A percentile compares a stretch with the other conserved stretches of the same genome.
Conservation (phyloP, 495 filamentous ascomycete genomes). For the Penicillium canescens region DNA sequence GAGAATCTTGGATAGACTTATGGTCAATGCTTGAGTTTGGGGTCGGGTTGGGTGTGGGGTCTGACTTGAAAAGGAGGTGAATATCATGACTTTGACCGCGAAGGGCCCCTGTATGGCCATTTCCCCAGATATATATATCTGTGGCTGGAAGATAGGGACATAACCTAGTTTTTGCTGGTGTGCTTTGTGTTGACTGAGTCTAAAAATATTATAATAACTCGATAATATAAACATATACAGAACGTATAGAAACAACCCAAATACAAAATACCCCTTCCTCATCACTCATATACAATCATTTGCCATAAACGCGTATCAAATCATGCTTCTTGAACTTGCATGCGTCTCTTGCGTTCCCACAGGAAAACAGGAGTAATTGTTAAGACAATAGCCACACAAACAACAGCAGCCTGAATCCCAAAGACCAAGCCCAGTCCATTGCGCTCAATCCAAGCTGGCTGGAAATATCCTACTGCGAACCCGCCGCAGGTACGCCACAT, state of each 20-base stretch:
- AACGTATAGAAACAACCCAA: neutral
- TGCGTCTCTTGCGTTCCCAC: slow-evolving; percentile 4
- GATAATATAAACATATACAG: neutral
- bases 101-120: too few species aligned
- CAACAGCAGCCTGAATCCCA: slow-evolving; percentile 43
- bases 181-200: too few species aligned
- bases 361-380: slow-evolving; percentile 34
- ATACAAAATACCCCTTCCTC: neutral
- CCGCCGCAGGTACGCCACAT: slow-evolving; percentile 47
- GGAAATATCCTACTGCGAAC: slow-evolving; percentile 50
- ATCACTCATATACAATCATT: slow-evolving; percentile 1
- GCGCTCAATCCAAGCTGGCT: slow-evolving; percentile 40
- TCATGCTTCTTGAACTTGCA: neutral
- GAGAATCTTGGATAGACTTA: too few species aligned
- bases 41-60: too few species aligned
- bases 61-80: too few species aligned
- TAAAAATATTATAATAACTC: too few species aligned
- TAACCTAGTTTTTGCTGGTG: too few species aligned
- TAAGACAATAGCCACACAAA: slow-evolving; percentile 29
- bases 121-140: too few species aligned
- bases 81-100: too few species aligned
- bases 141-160: too few species aligned
- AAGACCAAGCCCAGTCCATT: slow-evolving; percentile 45
- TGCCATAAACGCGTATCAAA: neutral
- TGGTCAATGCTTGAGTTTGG: too few species aligned